A percentile compares a stretch with the other conserved stretches of the same genome.
phyloP scores from a whole-genome alignment of 139 green algal species.

The Coccomyxa sp. region DNA sequence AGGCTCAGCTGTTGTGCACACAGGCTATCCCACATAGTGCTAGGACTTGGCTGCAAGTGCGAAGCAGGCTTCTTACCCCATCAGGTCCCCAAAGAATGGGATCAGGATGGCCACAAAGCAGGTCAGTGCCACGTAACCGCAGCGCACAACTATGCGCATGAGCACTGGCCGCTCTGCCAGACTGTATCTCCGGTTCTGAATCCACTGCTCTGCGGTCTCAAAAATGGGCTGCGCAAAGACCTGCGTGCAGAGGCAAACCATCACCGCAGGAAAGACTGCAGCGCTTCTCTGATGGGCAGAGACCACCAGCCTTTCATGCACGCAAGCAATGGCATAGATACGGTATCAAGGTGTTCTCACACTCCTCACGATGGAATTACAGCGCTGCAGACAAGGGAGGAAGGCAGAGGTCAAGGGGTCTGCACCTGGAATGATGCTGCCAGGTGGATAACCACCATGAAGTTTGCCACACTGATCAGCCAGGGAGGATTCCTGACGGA shows the following conservation, averaged over 20 bases:
- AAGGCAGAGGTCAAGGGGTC: not conserved
- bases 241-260: constrained; percentile 12
- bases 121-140: constrained; percentile 31
- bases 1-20: not conserved
- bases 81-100: constrained; percentile 52
- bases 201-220: constrained; percentile 26
- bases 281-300: not conserved
- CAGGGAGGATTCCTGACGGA: constrained; percentile 26
- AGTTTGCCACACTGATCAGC: constrained; percentile 48
- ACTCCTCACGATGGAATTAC: too few species aligned
- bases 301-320: too few species aligned
- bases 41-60: not conserved
- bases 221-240: constrained; percentile 57
- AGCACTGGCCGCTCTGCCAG: constrained; percentile 7
- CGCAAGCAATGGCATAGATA: too few species aligned
- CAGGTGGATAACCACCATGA: constrained; percentile 64
- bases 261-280: not conserved
- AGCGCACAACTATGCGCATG: constrained; percentile 36
- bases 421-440: constrained; percentile 36
- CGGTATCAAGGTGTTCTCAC: too few species aligned
- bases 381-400: too few species aligned
- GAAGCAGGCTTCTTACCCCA: not conserved
- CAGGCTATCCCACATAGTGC: not conserved
- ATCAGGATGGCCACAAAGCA: constrained; percentile 45
- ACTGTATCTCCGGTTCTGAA: constrained; percentile 10